Evolutionary conservation across 2,329 filamentous ascomycete species (phyloP).

Genomic region (Pseudogymnoascus sp.): DNA sequence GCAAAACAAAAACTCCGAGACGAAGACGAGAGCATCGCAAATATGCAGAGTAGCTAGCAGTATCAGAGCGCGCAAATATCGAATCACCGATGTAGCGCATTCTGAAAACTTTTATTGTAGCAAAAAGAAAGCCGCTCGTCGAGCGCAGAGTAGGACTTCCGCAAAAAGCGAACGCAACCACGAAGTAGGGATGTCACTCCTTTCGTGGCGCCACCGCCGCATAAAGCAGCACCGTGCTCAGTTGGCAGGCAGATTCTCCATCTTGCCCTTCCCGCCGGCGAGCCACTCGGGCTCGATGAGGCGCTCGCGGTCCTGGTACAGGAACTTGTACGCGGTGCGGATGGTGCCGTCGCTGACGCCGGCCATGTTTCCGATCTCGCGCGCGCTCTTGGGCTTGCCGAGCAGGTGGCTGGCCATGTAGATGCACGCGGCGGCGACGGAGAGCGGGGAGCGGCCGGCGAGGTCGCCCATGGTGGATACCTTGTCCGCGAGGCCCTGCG

Average conservation of each 20-base stretch:
- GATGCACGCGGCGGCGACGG: conserved; percentile 89
- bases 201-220: not conserved
- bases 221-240: conserved; percentile 14
- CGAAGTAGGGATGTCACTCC: conserved; percentile 9
- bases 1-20: not conserved
- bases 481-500: conserved; percentile 66
- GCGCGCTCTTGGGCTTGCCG: conserved; percentile 67
- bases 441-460: conserved; percentile 82
- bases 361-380: conserved; percentile 74
- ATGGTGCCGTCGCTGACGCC: conserved; percentile 96
- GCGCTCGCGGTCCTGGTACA: conserved; percentile 65
- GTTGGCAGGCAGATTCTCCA: conserved; percentile 56
- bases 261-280: conserved; percentile 58
- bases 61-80: conserved; percentile 1
- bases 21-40: not conserved
- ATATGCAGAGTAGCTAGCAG: not conserved
- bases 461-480: conserved; percentile 71
- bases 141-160: not conserved
- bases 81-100: conserved; percentile 6
- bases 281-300: conserved; percentile 72
- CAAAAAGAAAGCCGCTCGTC: not conserved
- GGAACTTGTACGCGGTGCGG: conserved; percentile 84
- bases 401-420: conserved; percentile 90
- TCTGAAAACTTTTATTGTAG: not conserved
- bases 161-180: not conserved